Evolutionary conservation across 1,139 yeast genomes (phyloP).

Genomic region (Geotrichum citri-aurantii): DNA sequence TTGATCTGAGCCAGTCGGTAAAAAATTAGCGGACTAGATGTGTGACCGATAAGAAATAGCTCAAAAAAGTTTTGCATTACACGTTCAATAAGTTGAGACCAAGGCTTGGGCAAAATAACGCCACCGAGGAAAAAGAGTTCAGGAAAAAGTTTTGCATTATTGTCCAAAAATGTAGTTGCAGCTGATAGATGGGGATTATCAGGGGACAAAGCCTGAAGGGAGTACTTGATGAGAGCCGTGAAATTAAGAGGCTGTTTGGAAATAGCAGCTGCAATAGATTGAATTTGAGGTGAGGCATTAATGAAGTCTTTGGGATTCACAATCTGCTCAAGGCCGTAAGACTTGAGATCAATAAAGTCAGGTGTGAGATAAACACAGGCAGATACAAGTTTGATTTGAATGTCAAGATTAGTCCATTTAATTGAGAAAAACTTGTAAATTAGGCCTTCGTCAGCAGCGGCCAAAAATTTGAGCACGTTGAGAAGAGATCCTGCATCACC

Average conservation of each 20-base stretch:
- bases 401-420: slow-evolving; percentile 25
- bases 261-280: slow-evolving; percentile 22
- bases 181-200: slow-evolving; percentile 25
- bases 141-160: slow-evolving; percentile 34
- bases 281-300: slow-evolving; percentile 22
- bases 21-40: slow-evolving; percentile 27
- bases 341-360: slow-evolving; percentile 21
- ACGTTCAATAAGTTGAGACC: slow-evolving; percentile 35
- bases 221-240: slow-evolving; percentile 28
- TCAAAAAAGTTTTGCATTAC: slow-evolving; percentile 35
- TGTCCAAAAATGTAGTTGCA: slow-evolving; percentile 32
- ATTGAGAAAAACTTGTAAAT: slow-evolving; percentile 13
- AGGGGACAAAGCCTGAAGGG: slow-evolving; percentile 32
- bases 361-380: slow-evolving; percentile 22
- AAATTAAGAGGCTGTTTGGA: slow-evolving; percentile 29
- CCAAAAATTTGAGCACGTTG: slow-evolving; percentile 11
- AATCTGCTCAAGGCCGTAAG: slow-evolving; percentile 24
- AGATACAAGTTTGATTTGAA: slow-evolving; percentile 26
- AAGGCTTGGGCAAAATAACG: slow-evolving; percentile 34
- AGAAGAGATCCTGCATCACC: slow-evolving; percentile 6
- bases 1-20: slow-evolving; percentile 25
- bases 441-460: slow-evolving; percentile 13
- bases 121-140: slow-evolving; percentile 38
- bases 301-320: slow-evolving; percentile 20
- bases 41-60: slow-evolving; percentile 32